Conservation (phyloP, 2,329 filamentous ascomycete species). For the Fusarium keratoplasticum region DNA sequence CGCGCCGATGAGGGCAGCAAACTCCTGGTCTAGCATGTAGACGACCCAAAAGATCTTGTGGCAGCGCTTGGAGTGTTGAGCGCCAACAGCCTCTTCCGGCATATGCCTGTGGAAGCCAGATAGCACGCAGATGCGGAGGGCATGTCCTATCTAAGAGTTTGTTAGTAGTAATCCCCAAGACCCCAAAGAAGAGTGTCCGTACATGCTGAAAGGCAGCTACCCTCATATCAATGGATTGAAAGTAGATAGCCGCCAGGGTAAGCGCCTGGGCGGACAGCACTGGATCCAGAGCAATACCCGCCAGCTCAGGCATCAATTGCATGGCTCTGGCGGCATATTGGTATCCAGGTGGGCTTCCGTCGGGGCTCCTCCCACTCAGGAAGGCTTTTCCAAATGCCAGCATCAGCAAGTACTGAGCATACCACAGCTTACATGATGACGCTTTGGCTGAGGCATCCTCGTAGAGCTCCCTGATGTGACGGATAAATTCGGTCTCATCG, state of each 20-base stretch:
- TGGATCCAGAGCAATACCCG: conserved; percentile 34
- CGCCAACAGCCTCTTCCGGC: conserved; percentile 36
- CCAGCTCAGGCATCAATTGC: conserved; percentile 52
- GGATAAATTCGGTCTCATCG: conserved; percentile 32
- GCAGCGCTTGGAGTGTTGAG: conserved; percentile 42
- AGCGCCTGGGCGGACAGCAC: conserved; percentile 45
- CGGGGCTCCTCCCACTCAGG: conserved; percentile 36
- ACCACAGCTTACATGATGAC: conserved; percentile 41
- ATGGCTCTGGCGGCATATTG: conserved; percentile 54
- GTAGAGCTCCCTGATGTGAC: conserved; percentile 38
- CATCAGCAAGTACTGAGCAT: conserved; percentile 48
- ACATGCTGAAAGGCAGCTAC: conserved; percentile 54
- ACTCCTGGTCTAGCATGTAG: conserved; percentile 46
- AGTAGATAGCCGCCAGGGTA: conserved; percentile 51
- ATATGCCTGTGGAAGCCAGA: conserved; percentile 47
- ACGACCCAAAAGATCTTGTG: conserved; percentile 47
- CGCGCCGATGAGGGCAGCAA: conserved; percentile 43
- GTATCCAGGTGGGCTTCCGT: conserved; percentile 49
- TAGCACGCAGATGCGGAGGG: conserved; percentile 47
- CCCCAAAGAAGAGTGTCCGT: not conserved
- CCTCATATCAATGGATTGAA: conserved; percentile 56
- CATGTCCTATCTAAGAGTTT: conserved; percentile 45
- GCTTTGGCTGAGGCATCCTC: conserved; percentile 37
- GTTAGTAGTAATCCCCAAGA: not conserved
- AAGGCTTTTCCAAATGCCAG: conserved; percentile 50